Base-by-base conservation (phyloP, 164 flowering plant genomes). In the Pachysandra terminalis region DNA sequence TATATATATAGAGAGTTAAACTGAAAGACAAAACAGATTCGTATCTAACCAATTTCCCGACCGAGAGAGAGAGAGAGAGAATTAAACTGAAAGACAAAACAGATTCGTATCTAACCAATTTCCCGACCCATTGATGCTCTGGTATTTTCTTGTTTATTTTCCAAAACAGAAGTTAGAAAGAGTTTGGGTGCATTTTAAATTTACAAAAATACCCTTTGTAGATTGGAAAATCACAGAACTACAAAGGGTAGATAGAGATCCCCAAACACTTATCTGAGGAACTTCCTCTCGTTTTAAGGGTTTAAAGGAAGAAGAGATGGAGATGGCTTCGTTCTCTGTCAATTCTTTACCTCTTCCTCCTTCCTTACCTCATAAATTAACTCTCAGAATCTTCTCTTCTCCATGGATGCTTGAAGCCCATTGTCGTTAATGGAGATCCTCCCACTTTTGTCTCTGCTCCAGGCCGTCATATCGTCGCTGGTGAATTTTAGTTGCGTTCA, bases 371-470 rank as follows among this genome's bases (percentile, higher is more conserved):
- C 80, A 71, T 55, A 82, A 74, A n/a, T n/a, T n/a, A n/a, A 62
- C 68, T 75, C 24, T 0, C 70, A 1, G 79, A 74, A 40, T 57
- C 77, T 22, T 17, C 80, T 37, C 67, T 55, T 61, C 73, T 63
- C 41, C 81, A 59, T 24, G 41, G 62, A 4, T 27, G 63, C 55
- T 81, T 88, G 40, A 85, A 85, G 71, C 96, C 98, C 63, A 90
- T 94, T 4, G 83, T 85, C 0, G 84, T 94, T 49, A 63, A 49
- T 61, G 98, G 98, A 26, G 71, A 79, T 68, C 98, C 98, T 23
- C 93, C 98, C 51, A 94, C 96, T 55, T 84, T 82, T 56, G 98
- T 90, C 35, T 91, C 97, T 62, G 96, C 98, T 71, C 96, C 94
- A 24, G 89, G 79, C 68, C 96, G 98, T 64, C 86, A 97, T 40